Base-by-base conservation (phyloP, 148 eudicot species). In the Vaccinium myrtillus region DNA sequence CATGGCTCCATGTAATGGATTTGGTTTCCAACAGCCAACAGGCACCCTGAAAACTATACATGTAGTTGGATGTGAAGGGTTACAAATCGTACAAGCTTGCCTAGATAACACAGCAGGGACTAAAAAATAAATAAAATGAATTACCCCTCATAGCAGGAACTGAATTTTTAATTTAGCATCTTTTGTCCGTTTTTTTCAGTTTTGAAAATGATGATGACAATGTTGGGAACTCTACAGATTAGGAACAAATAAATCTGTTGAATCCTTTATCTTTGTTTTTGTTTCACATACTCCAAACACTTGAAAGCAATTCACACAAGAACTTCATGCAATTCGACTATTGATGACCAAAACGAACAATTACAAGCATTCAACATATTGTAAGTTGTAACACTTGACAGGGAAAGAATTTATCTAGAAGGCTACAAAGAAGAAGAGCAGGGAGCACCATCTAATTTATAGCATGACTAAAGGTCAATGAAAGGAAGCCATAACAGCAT, bases 381-480 rank as follows among this genome's bases (percentile, higher is more conserved):
- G 50, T 18, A 73, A 15, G 21, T 36, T 39, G 77, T 32, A 6
- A 73, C 77, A 36, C 49, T 32, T 16, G n/a, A 15, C 30, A 71
- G 75, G 77, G 39, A 73, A 73, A 73, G 10, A 39, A 32, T 73
- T 15, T 39, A 73, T 16, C 32, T 15, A 73, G 50, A 73, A 36
- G 49, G 77, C 77, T 16, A n/a, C 50, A 73, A 73, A 73, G 21
- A 36, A 73, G 13, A 16, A 39, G 49, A 73, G 77, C 21, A 39
- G 48, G 23, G 48, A 18, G 39, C 1, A 13, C 18, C 39, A 69
- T 27, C 74, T 12, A 69, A 43, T 43, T 43, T 43, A 43, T 43
- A 43, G 77, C 77, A 75, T 75, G 78, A 75, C 51, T 75, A 19
- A 46, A 43, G 54, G 78, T 75, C 54, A 18, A 43, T 43, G 77